phyloP scores from a whole-genome alignment of 2,329 filamentous ascomycete species.

The Diaporthe nobilis region DNA sequence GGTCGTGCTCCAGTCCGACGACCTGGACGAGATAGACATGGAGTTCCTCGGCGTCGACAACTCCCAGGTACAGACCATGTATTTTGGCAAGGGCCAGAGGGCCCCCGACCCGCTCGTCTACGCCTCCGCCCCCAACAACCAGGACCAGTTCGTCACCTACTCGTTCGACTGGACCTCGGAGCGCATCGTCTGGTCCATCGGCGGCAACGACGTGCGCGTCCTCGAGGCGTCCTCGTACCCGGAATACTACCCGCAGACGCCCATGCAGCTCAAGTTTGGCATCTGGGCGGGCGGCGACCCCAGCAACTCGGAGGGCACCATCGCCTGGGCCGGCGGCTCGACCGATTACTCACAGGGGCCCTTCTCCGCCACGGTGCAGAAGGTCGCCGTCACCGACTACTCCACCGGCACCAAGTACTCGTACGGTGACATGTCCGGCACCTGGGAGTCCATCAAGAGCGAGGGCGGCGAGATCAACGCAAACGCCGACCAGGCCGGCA shows the following conservation, averaged over 20 bases:
- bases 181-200: slow-evolving; percentile 89
- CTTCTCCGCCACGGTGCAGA: slow-evolving; percentile 87
- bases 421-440: slow-evolving; percentile 84
- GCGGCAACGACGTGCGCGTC: slow-evolving; percentile 82
- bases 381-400: slow-evolving; percentile 86
- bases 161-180: slow-evolving; percentile 91
- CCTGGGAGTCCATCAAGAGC: slow-evolving; percentile 85
- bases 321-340: slow-evolving; percentile 88
- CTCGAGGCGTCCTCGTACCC: slow-evolving; percentile 79
- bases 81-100: slow-evolving; percentile 93
- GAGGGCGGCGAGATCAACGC: slow-evolving; percentile 84
- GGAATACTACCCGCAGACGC: slow-evolving; percentile 91
- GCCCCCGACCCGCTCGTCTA: slow-evolving; percentile 91
- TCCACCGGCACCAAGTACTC: slow-evolving; percentile 89
- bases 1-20: slow-evolving; percentile 90
- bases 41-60: slow-evolving; percentile 91
- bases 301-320: slow-evolving; percentile 83
- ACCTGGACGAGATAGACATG: slow-evolving; percentile 95
- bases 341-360: slow-evolving; percentile 89
- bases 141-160: slow-evolving; percentile 86
- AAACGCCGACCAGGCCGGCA: slow-evolving; percentile 70
- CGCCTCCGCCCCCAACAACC: slow-evolving; percentile 78
- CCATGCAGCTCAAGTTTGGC: slow-evolving; percentile 94
- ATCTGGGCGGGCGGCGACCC: slow-evolving; percentile 93
- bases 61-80: slow-evolving; percentile 92